phyloP scores from a whole-genome alignment of 768 basidiomycete genomes.

The Mycena alexandri region DNA sequence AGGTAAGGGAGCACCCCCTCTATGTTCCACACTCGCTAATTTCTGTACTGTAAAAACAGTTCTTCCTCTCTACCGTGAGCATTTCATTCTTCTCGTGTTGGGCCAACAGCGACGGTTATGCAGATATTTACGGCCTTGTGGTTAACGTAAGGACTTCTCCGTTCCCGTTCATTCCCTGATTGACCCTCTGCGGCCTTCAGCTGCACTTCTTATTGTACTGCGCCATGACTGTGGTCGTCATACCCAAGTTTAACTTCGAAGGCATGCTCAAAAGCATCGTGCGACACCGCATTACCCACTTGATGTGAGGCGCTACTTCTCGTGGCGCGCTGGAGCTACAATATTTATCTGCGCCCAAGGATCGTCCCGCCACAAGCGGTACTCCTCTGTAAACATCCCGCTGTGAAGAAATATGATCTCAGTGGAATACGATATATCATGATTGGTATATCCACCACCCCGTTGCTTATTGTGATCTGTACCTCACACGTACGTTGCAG shows the following conservation, averaged over 20 bases:
- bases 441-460: conserved; percentile 35
- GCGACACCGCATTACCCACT: conserved; percentile 67
- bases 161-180: neutral
- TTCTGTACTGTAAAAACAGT: conserved; percentile 57
- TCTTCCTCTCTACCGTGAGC: conserved; percentile 72
- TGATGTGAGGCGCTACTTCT: conserved; percentile 51
- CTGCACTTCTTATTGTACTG: conserved; percentile 69
- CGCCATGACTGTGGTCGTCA: conserved; percentile 68
- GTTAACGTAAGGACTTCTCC: conserved; percentile 58
- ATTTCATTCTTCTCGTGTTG: conserved; percentile 8
- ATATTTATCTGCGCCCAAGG: conserved; percentile 43
- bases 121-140: conserved; percentile 77
- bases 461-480: neutral
- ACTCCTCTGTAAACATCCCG: conserved; percentile 70
- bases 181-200: conserved; percentile 45
- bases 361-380: conserved; percentile 71
- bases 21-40: neutral
- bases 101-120: conserved; percentile 17
- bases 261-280: conserved; percentile 73
- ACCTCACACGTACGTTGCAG: conserved; percentile 40
- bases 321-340: neutral
- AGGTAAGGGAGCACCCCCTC: conserved; percentile 53
- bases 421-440: conserved; percentile 60
- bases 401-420: conserved; percentile 63
- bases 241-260: conserved; percentile 73